Conservation (phyloP, 2,329 filamentous ascomycete species). For the Pyricularia pennisetigena region DNA sequence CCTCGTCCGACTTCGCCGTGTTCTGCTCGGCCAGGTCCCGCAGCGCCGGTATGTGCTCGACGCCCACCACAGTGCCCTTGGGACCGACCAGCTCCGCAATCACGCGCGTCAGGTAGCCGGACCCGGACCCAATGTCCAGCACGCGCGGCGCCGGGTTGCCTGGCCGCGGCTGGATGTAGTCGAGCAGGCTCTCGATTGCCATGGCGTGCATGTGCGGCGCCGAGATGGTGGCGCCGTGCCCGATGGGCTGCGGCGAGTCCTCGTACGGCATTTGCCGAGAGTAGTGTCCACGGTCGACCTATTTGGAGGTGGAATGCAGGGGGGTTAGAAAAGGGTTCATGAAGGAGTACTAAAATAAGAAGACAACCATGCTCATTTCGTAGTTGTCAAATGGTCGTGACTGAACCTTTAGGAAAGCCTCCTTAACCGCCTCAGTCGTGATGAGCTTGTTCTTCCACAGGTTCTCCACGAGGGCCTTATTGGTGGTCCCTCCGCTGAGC, state of each 20-base stretch:
- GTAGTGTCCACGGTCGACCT: conserved; percentile 88
- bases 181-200: conserved; percentile 39
- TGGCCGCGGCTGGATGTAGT: conserved; percentile 26
- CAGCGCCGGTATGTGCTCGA: conserved; percentile 63
- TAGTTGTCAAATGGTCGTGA: not conserved
- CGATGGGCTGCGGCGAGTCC: conserved; percentile 46
- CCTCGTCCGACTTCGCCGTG: conserved; percentile 52
- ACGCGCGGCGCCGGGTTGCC: conserved; percentile 35
- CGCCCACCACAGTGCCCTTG: conserved; percentile 48
- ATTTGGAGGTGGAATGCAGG: not conserved
- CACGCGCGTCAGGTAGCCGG: conserved; percentile 80
- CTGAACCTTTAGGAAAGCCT: conserved; percentile 66
- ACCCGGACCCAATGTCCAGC: conserved; percentile 67
- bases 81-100: conserved; percentile 65
- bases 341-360: not conserved
- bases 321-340: not conserved
- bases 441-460: conserved; percentile 65
- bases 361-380: not conserved
- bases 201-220: conserved; percentile 53
- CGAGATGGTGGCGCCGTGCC: conserved; percentile 45
- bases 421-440: conserved; percentile 57
- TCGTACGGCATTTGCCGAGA: conserved; percentile 60
- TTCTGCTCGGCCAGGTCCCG: conserved; percentile 54
- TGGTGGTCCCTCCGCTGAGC: conserved; percentile 69
- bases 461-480: conserved; percentile 69